Base-by-base conservation (phyloP, 2,329 filamentous ascomycete species). In the Pyrenophora tritici-repentis region DNA sequence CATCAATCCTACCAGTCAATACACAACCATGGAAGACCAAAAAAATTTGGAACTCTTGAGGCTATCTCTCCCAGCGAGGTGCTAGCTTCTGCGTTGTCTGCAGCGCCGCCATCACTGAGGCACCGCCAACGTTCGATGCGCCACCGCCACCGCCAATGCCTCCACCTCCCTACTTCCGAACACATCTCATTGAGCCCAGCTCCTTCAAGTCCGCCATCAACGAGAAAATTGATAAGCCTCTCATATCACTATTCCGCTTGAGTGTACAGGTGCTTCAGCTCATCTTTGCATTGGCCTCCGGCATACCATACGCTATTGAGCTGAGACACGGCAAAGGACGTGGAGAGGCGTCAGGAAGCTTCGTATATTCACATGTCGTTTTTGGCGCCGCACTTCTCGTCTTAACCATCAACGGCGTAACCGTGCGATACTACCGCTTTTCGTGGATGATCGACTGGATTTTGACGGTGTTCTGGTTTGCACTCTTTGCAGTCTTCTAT, bases 281-380 rank as follows among this genome's bases (percentile, higher is more conserved):
- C 33, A 48, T 53, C 8, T 66, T 67, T 39, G 60, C 59, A 4
- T 34, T 67, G 12, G 59, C 59, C 9, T 58, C 65, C n/a, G 62
- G 65, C 20, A 63, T 62, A 20, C 64, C 55, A 6, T 65, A 67
- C 46, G 62, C 58, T 32, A 47, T 64, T 26, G 65, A 66, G 34
- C 36, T 66, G 24, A 36, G 12, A 9, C 16, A 17, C 3, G 22
- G 32, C 16, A 42, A 51, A 22, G 32, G 50, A 24, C 34, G 49
- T 2, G 22, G 22, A 24, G 22, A 24, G 7, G 22, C 22, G 7
- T 24, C 22, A 24, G 22, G 22, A 9, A 52, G 49, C 13, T 65
- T 67, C 34, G 56, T 65, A 3, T 66, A 61, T 36, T 42, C 55
- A 2, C 57, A 65, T 22, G 56, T 66, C 2, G 42, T 53, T 0